Conservation (phyloP, 805 yeast species). For the Danielia reshetovae region DNA sequence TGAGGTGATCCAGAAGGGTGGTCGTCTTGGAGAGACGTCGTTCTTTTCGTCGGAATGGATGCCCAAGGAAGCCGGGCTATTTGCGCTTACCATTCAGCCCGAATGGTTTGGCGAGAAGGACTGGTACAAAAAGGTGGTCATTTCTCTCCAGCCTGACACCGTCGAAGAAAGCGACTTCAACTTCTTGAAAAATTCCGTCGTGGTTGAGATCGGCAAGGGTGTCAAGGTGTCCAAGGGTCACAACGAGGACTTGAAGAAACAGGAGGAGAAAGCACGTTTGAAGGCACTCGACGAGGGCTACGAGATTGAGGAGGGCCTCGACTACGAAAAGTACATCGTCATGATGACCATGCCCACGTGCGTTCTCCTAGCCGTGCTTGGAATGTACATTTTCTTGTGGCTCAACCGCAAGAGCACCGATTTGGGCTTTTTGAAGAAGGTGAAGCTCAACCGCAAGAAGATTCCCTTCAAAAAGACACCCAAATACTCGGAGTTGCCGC, state of each 20-base stretch:
- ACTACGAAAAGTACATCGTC: constrained; percentile 56
- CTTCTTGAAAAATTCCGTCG: constrained; percentile 38
- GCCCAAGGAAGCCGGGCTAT: constrained; percentile 53
- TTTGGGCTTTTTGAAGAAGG: constrained; percentile 34
- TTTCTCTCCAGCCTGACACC: constrained; percentile 71
- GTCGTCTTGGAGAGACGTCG: constrained; percentile 31
- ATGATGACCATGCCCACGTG: constrained; percentile 66
- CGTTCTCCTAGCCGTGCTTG: constrained; percentile 54
- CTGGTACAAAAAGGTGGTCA: constrained; percentile 50
- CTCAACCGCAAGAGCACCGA: constrained; percentile 46
- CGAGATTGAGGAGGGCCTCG: constrained; percentile 44
- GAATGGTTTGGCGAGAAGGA: constrained; percentile 57
- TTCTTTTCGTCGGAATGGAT: constrained; percentile 76
- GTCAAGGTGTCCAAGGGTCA: constrained; percentile 51
- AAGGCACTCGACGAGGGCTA: constrained; percentile 32
- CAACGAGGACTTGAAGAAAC: constrained; percentile 37
- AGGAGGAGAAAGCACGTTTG: constrained; percentile 29
- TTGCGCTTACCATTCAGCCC: constrained; percentile 55
- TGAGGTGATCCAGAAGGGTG: constrained; percentile 36
- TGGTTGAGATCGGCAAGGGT: constrained; percentile 47
- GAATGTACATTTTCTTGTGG: constrained; percentile 62
- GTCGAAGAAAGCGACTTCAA: constrained; percentile 66
- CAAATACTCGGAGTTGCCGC: constrained; percentile 31
- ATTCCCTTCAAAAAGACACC: constrained; percentile 24
- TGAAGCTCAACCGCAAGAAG: constrained; percentile 22